phyloP scores from a whole-genome alignment of 148 eudicot genomes.

The Vaccinium myrtillus region DNA sequence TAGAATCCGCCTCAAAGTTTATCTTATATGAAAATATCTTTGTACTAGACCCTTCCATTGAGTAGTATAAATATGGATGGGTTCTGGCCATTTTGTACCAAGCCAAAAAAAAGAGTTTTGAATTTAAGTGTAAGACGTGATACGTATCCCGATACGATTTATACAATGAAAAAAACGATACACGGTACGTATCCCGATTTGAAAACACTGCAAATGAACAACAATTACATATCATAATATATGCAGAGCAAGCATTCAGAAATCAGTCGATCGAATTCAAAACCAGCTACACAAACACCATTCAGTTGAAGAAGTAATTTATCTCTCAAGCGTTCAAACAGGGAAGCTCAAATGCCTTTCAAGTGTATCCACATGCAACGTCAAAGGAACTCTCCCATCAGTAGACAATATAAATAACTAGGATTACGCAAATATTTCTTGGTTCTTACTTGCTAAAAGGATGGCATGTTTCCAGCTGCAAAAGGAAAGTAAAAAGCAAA shows the following conservation, averaged over 20 bases:
- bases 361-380: background rate
- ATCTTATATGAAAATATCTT: no score
- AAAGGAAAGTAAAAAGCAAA: conserved; percentile 1
- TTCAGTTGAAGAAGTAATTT: background rate
- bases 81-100: no score
- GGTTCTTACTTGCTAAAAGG: background rate
- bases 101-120: no score
- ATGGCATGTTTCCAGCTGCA: conserved; percentile 1
- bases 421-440: background rate
- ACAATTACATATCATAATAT: background rate
- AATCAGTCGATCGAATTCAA: background rate
- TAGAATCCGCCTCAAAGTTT: no score
- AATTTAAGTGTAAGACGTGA: no score
- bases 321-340: background rate
- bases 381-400: background rate
- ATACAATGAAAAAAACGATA: no score
- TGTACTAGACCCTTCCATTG: no score
- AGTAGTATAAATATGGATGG: no score
- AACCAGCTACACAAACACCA: background rate
- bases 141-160: no score
- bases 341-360: background rate
- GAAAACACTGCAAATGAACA: background rate
- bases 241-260: background rate
- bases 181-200: no score
- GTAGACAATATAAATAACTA: background rate